Evolutionary conservation across 2,329 filamentous ascomycete species (phyloP).

Genomic region (Podosphaera fusca): DNA sequence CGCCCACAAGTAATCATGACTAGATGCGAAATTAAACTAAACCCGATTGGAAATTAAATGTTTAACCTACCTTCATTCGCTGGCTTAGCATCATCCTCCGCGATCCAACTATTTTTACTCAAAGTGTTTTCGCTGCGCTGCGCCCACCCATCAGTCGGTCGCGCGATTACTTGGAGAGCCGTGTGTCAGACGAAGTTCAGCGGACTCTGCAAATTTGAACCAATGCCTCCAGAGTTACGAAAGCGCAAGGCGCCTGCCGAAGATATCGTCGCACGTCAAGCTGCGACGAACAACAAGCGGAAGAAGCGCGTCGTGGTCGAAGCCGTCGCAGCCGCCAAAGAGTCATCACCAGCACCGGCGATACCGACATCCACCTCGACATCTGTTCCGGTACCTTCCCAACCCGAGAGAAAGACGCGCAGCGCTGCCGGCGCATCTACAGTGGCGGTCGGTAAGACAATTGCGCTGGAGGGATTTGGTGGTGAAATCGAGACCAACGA

Average conservation of each 20-base stretch:
- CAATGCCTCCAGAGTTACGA: conserved; percentile 34
- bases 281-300: conserved; percentile 17
- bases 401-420: conserved; percentile 11
- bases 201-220: neutral
- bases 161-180: no score
- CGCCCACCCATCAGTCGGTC: no score
- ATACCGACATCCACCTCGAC: neutral
- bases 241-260: conserved; percentile 34
- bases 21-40: no score
- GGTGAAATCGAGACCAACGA: conserved; percentile 69
- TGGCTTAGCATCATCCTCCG: no score
- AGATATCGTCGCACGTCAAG: conserved; percentile 22
- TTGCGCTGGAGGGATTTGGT: conserved; percentile 35
- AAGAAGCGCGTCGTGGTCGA: conserved; percentile 19
- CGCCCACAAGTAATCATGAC: no score
- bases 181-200: no score
- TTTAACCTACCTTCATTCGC: no score
- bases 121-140: no score
- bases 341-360: neutral
- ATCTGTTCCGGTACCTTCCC: conserved; percentile 3
- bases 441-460: conserved; percentile 29
- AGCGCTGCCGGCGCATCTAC: conserved; percentile 10
- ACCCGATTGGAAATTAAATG: no score
- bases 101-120: no score
- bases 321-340: conserved; percentile 13